Evolutionary conservation across 1,139 yeast genomes (phyloP).

Genomic region (Pichia norvegensis): DNA sequence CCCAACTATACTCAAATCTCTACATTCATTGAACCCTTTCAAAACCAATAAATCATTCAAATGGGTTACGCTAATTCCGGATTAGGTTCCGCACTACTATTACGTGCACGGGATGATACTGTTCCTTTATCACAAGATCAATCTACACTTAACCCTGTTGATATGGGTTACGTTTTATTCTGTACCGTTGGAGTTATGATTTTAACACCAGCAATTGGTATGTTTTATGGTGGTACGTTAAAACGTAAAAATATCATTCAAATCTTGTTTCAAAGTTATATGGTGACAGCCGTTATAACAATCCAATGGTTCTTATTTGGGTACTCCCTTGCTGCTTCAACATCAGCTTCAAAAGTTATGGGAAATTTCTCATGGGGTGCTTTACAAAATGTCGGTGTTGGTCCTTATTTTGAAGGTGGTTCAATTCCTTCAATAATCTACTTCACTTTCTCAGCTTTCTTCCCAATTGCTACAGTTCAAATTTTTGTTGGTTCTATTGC

Average conservation of each 20-base stretch:
- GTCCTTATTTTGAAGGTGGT: slow-evolving; percentile 32
- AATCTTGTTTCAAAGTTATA: slow-evolving; percentile 34
- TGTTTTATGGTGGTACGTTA: slow-evolving; percentile 36
- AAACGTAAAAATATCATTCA: slow-evolving; percentile 35
- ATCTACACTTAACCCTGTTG: slow-evolving; percentile 25
- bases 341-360: slow-evolving; percentile 31
- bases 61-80: slow-evolving; percentile 28
- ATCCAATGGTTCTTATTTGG: slow-evolving; percentile 40
- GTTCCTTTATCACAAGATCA: slow-evolving; percentile 25
- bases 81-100: slow-evolving; percentile 24
- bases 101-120: slow-evolving; percentile 6
- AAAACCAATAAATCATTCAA: no score
- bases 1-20: not conserved
- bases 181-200: slow-evolving; percentile 37
- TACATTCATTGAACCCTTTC: not conserved
- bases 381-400: slow-evolving; percentile 32
- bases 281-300: slow-evolving; percentile 34
- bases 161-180: slow-evolving; percentile 34
- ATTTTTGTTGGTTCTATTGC: slow-evolving; percentile 40
- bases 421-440: slow-evolving; percentile 36
- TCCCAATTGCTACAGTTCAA: slow-evolving; percentile 42
- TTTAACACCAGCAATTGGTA: slow-evolving; percentile 39
- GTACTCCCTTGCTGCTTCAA: slow-evolving; percentile 36
- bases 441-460: slow-evolving; percentile 37
- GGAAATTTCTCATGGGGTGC: slow-evolving; percentile 38